These are phyloP conservation scores for Termitomyces sp. DNA, from an alignment of 768 basidiomycete genomes.

Conservation along the genomic window DNA sequence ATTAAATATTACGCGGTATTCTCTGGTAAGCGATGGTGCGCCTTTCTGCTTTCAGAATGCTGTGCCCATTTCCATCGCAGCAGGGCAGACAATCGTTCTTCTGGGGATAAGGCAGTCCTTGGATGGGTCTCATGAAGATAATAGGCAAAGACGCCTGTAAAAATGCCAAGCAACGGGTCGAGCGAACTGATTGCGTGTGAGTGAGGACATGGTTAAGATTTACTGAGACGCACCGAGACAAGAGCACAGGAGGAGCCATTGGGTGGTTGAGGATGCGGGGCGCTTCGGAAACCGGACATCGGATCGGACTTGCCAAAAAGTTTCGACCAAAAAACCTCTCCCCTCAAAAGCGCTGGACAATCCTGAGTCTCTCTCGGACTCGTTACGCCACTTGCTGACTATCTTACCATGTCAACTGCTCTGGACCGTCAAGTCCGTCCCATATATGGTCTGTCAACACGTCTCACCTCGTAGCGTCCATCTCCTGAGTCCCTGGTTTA, in stretches of 20 bases:
- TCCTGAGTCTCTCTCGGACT: neutral
- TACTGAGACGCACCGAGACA: slow-evolving; percentile 40
- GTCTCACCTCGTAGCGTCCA: neutral
- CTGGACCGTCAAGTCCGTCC: slow-evolving; percentile 81
- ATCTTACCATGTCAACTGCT: slow-evolving; percentile 45
- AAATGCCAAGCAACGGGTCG: slow-evolving; percentile 71
- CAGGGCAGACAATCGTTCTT: slow-evolving; percentile 50
- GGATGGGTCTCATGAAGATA: slow-evolving; percentile 80
- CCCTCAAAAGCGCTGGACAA: neutral
- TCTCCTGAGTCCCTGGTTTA: slow-evolving; percentile 22
- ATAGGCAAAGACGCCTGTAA: slow-evolving; percentile 75
- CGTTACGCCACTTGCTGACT: neutral
- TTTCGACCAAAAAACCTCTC: neutral
- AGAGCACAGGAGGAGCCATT: slow-evolving; percentile 39
- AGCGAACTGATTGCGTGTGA: slow-evolving; percentile 38
- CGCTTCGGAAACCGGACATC: slow-evolving; percentile 10
- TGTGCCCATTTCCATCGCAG: slow-evolving; percentile 65
- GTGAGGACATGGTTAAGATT: neutral
- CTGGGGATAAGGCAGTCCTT: slow-evolving; percentile 54
- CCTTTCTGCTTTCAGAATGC: slow-evolving; percentile 26
- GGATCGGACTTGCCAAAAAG: slow-evolving; percentile 8
- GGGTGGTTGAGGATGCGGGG: slow-evolving; percentile 1
- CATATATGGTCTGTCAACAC: slow-evolving; percentile 61
- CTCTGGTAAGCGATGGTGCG: slow-evolving; percentile 42
- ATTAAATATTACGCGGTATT: neutral